These are phyloP conservation scores for Lentinula lateritia DNA, from an alignment of 768 basidiomycete species.

Conservation along the genomic window DNA sequence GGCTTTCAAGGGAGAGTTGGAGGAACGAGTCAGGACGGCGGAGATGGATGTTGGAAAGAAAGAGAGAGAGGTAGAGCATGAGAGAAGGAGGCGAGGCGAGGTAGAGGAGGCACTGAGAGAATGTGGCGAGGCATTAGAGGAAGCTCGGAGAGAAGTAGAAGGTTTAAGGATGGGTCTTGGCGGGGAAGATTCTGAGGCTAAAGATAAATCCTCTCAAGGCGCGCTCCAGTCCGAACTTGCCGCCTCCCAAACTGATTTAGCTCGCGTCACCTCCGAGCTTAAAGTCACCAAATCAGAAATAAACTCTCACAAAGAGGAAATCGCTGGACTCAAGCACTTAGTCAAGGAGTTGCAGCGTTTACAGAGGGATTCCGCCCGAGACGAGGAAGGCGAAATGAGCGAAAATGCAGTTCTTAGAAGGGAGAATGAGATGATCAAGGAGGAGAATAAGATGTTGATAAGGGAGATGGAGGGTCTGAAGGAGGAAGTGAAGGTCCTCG, in stretches of 20 bases:
- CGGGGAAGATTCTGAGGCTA: constrained; percentile 23
- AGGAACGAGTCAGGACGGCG: constrained; percentile 67
- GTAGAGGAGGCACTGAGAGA: constrained; percentile 88
- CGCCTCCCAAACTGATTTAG: constrained; percentile 15
- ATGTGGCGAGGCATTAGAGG: constrained; percentile 82
- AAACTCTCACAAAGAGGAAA: constrained; percentile 45
- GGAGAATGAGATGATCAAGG: constrained; percentile 64
- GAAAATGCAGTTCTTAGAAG: constrained; percentile 36
- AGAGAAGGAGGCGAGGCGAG: constrained; percentile 70
- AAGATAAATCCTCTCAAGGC: constrained; percentile 7
- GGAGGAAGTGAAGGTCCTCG: constrained; percentile 74
- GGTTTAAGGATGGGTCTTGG: constrained; percentile 59
- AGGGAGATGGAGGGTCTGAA: constrained; percentile 69
- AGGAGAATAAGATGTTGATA: constrained; percentile 67
- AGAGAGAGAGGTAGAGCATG: constrained; percentile 59
- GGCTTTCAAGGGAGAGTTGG: constrained; percentile 64
- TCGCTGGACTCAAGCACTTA: constrained; percentile 86
- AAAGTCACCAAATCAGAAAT: not conserved
- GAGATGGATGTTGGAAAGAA: constrained; percentile 67
- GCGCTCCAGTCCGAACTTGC: constrained; percentile 10
- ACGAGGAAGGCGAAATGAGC: not conserved
- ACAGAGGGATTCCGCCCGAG: constrained; percentile 1
- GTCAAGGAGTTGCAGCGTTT: constrained; percentile 69
- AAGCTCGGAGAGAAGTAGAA: constrained; percentile 89
- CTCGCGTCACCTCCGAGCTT: constrained; percentile 36